Base-by-base conservation (phyloP, 352 stramenopile genomes). In the Pythium vanterpoolii region DNA sequence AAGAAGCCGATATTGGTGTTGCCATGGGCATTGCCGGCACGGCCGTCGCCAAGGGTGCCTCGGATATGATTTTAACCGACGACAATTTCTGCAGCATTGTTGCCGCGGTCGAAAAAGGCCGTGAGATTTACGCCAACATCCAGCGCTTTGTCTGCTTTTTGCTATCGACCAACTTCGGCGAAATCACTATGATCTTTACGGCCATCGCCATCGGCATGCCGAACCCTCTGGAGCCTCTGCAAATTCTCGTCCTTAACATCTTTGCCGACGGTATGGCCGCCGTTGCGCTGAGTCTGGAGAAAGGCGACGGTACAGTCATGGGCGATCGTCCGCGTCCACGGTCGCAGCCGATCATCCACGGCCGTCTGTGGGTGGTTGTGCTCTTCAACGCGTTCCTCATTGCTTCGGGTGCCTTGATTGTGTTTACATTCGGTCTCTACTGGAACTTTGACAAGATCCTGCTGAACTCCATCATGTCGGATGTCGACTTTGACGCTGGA, bases 61-160 rank as follows among this genome's bases (percentile, higher is more conserved):
- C 96, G 0, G 96, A 99, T 62, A 99, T 99, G 71, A 96, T 99
- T 45, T 72, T 99, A 33, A 83, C 98, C 2, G 97, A 99, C 73
- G 97, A 99, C 76, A 98, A 98, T 64, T 99, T 99, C 73, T 84
- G 83, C 28, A 98, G 95, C 30, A 99, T 99, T 63, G 96, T 99
- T 11, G 80, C 95, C 7, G 96, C 96, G 13, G 93, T 99, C 36
- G 88, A 98, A 50, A 97, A 96, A 72, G 97, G 96, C n/a, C 83
- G 97, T 18, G 95, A 93, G 47, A 97, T 99, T 23, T 99, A 98
- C 73, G 95, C 98, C 62, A 98, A 98, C 69, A 99, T 99, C 66
- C 84, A 96, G 54, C 98, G 98, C 70, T 99, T 99, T 66, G 82
- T 99, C 40, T 96, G 98, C 74, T 99, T 99, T 69, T 86, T 99